Base-by-base conservation (phyloP, 306 rosid species). In the Lathyrus tuberosus region DNA sequence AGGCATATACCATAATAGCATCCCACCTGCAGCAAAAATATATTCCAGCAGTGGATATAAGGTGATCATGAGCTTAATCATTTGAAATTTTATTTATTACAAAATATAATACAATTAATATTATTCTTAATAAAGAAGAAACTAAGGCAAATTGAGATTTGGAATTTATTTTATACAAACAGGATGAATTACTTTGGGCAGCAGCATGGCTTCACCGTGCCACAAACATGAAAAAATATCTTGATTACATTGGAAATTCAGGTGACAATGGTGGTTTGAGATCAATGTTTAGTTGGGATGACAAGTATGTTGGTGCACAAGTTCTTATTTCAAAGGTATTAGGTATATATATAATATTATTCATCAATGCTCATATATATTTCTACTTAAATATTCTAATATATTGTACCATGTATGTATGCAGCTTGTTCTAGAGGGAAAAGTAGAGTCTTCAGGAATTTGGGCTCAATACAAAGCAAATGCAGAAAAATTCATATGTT, bases 111-210 rank as follows among this genome's bases (percentile, higher is more conserved):
- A 7, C 10, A 35, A 8, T 35, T 35, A 35, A 6, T 35, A 7
- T 35, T 33, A 5, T 4, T 31, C 6, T 35, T 35, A 7, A 35
- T 7, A 35, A 5, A 35, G 0, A 35, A 6, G 0, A 44, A 44
- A 15, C 3, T 14, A 5, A 3, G 12, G 11, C 54, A 48, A 10
- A 48, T 52, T 24, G 1, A 12, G 13, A 20, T 42, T 26, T 46
- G 48, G 12, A 48, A 38, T 15, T 60, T 43, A 35, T 22, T 47
- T 47, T 78, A 5, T 62, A 1, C 20, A 9, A 14, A 8, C 51
- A 89, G 92, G 90, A 86, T 15, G 92, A 89, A 47, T 24, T 89
- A 38, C 6, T 78, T 40, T 89, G 92, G 96, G 92, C 87, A 16
- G 84, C 92, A 31, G 84, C 88, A 31, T 89, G 96, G 92, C 86